Conservation (phyloP, 2,329 filamentous ascomycete genomes). For the Aspergillus aculeatinus region DNA sequence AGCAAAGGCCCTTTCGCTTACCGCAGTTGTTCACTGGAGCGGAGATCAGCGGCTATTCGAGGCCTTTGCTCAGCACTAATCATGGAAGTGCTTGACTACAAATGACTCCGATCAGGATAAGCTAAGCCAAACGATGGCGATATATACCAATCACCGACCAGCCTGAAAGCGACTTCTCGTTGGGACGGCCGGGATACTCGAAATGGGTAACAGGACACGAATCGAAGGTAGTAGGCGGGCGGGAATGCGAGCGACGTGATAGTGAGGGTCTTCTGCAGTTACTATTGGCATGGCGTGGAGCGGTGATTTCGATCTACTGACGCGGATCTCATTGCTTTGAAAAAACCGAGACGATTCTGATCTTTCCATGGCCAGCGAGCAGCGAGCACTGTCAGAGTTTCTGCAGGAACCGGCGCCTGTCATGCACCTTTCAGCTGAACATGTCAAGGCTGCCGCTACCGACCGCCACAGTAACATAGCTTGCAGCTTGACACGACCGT, state of each 20-base stretch:
- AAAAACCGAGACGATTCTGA: slow-evolving; percentile 16
- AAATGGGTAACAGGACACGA: not conserved
- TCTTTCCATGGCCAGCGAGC: slow-evolving; percentile 5
- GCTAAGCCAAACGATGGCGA: not conserved
- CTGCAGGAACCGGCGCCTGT: slow-evolving; percentile 34
- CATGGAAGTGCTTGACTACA: not conserved
- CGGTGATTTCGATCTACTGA: not conserved
- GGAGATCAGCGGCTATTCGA: slow-evolving; percentile 22
- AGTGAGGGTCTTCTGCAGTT: slow-evolving; percentile 4
- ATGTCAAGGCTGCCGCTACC: not conserved
- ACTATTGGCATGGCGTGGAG: not conserved
- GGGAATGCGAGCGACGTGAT: not conserved
- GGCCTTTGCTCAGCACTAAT: not conserved
- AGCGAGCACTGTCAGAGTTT: slow-evolving; percentile 4
- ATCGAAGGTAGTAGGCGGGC: not conserved
- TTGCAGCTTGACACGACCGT: not conserved
- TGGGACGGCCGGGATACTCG: not conserved
- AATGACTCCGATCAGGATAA: not conserved
- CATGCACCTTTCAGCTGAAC: slow-evolving; percentile 30
- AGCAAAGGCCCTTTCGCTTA: slow-evolving; percentile 13
- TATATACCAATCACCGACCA: slow-evolving; percentile 11
- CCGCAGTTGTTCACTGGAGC: slow-evolving; percentile 10
- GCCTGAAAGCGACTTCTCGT: not conserved
- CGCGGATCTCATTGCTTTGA: not conserved
- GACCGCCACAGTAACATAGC: slow-evolving; percentile 1